Evolutionary conservation across 768 basidiomycete genomes (phyloP).

Genomic region (Pleurotus pulmonarius): DNA sequence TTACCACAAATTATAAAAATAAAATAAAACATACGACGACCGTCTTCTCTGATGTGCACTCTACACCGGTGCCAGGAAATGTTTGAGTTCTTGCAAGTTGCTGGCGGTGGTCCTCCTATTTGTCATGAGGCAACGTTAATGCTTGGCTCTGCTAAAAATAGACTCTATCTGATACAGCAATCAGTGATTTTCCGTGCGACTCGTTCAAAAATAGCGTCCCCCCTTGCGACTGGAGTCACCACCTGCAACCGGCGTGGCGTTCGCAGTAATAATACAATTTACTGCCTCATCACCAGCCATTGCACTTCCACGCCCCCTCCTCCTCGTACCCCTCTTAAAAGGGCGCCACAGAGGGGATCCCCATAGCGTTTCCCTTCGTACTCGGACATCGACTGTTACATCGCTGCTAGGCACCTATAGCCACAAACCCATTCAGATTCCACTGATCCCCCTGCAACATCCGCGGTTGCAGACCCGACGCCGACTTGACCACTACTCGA

Average conservation of each 20-base stretch:
- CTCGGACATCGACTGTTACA: background rate
- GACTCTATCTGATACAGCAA: background rate
- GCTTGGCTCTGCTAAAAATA: background rate
- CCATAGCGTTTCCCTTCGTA: background rate
- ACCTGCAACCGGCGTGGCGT: too few relatives aligned
- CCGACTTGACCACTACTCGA: background rate
- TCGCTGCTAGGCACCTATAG: background rate
- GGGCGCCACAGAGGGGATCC: too few relatives aligned
- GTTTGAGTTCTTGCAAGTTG: too few relatives aligned
- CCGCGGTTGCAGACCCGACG: too few relatives aligned
- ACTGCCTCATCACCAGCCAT: too few relatives aligned
- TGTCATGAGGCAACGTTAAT: background rate
- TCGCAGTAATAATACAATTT: too few relatives aligned
- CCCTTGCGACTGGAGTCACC: background rate
- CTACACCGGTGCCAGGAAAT: too few relatives aligned
- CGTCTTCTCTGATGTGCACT: too few relatives aligned
- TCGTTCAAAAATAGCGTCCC: background rate
- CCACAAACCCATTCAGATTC: constrained; percentile 1
- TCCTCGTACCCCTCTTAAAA: too few relatives aligned
- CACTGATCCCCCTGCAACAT: background rate
- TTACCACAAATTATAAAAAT: background rate
- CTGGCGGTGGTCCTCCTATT: background rate
- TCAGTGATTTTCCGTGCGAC: background rate
- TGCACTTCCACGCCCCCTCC: too few relatives aligned
- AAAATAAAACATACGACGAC: too few relatives aligned